Base-by-base conservation (phyloP, 768 basidiomycete genomes). In the Kwoniella botswanensis region DNA sequence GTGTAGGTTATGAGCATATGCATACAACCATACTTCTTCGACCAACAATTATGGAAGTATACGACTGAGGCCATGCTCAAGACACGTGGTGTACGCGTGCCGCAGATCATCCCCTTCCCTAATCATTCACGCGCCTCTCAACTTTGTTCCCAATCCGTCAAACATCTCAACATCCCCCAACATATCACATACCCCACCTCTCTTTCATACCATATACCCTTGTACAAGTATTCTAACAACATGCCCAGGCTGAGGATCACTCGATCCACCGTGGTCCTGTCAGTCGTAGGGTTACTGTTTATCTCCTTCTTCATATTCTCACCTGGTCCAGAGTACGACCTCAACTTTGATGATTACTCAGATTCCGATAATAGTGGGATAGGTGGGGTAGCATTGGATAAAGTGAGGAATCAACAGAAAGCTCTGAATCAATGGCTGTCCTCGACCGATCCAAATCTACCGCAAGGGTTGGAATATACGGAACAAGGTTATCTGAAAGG, bases 401-500 rank as follows among this genome's bases (percentile, higher is more conserved):
- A 46, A 42, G 54, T 70, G 21, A 42, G 68, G 60, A 21, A 42
- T 10, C 63, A 65, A 1, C 62, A 70, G 12, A 63, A 65, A 21
- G 68, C 63, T 12, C 21, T 70, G 6, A 54, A 54, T n/a, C 55
- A 70, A 22, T 60, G 63, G 63, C 22, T 70, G 15, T 15, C 53
- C 0, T 18, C 53, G n/a, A 46, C 55, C 41, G 68, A 70, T 21
- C 68, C 63, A 2, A 50, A 35, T 15, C 22, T 70, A 15, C 68
- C 68, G 9, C 56, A 53, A 54, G 65, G 65, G 10, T 50, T 71
- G 41, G 58, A 65, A 41, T 71, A 54, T 63, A 59, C 61, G 21
- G 35, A 50, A 15, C 78, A 81, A 60, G 78, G 79, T 1, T 57
- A 79, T 24, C 68, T 79, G 15, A 65, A 76, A 46, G 81, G 81